These are phyloP conservation scores for Fraxinus paxiana DNA, from an alignment of 305 asterid species.

Conservation along the genomic window DNA sequence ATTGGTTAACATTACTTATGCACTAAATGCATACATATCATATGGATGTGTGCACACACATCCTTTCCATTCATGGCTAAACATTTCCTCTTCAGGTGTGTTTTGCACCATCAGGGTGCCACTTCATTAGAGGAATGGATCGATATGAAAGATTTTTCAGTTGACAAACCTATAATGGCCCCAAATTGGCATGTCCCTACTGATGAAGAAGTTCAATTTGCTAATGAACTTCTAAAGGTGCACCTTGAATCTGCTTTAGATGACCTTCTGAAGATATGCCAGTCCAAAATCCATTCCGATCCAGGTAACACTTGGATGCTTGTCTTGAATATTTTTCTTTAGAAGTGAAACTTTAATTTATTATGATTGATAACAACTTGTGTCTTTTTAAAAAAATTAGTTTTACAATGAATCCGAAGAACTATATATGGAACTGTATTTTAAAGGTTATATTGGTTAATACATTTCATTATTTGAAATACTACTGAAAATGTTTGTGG, in stretches of 20 bases:
- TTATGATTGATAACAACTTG: not conserved
- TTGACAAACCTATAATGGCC: constrained; percentile 48
- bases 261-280: constrained; percentile 77
- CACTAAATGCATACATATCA: constrained; percentile 10
- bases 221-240: constrained; percentile 80
- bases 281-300: constrained; percentile 76
- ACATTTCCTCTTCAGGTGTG: constrained; percentile 59
- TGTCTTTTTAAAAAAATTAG: not conserved
- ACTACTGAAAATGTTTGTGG: not conserved
- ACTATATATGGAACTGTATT: constrained; percentile 2
- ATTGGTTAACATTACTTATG: constrained; percentile 1
- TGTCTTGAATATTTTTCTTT: constrained; percentile 14
- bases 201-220: constrained; percentile 75
- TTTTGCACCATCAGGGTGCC: constrained; percentile 53
- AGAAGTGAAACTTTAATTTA: constrained; percentile 7
- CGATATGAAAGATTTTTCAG: constrained; percentile 62
- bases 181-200: constrained; percentile 92
- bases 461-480: constrained; percentile 11
- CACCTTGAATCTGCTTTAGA: constrained; percentile 87
- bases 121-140: constrained; percentile 84
- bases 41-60: constrained; percentile 4
- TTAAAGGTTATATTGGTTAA: constrained; percentile 16
- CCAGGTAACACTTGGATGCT: constrained; percentile 57
- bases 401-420: not conserved
- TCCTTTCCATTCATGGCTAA: constrained; percentile 17